These are phyloP conservation scores for Quaeritorhiza haematococci DNA, from an alignment of 371 early-diverging fungal genomes.

Conservation along the genomic window DNA sequence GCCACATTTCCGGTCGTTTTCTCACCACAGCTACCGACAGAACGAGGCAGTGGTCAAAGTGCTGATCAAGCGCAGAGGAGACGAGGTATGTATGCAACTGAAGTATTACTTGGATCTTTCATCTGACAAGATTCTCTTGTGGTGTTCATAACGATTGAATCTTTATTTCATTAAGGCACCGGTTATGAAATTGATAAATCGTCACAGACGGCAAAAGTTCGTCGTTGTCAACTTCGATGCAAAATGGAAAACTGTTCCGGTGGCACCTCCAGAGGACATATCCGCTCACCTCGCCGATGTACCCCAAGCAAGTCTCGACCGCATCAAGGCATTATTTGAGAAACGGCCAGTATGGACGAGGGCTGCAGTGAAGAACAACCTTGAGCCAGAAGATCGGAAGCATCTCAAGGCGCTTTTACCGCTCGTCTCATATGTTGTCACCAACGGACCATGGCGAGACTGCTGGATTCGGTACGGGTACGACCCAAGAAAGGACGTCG, in stretches of 20 bases:
- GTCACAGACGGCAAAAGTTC: slow-evolving; percentile 15
- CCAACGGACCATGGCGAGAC: slow-evolving; percentile 57
- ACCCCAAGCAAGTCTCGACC: slow-evolving; percentile 1
- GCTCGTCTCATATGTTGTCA: slow-evolving; percentile 36
- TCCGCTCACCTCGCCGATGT: slow-evolving; percentile 6
- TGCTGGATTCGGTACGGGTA: slow-evolving; percentile 59
- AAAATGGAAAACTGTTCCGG: slow-evolving; percentile 11
- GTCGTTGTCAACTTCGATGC: slow-evolving; percentile 16
- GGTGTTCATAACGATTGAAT: too few relatives aligned
- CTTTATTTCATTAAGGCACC: slow-evolving; percentile 13
- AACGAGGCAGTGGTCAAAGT: slow-evolving; percentile 43
- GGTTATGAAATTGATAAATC: slow-evolving; percentile 18
- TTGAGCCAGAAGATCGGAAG: slow-evolving; percentile 22
- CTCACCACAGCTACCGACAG: slow-evolving; percentile 48
- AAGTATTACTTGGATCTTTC: too few relatives aligned
- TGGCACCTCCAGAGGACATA: slow-evolving; percentile 18
- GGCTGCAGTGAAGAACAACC: slow-evolving; percentile 29
- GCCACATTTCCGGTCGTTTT: too few relatives aligned
- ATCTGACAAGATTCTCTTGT: slow-evolving; percentile 7
- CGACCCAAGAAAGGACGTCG: slow-evolving; percentile 49
- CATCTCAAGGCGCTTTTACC: slow-evolving; percentile 33
- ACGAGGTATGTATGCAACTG: too few relatives aligned
- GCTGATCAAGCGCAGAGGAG: slow-evolving; percentile 41
- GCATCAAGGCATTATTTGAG: slow-evolving; percentile 36
- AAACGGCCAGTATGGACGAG: slow-evolving; percentile 55